phyloP scores from a whole-genome alignment of 768 basidiomycete species.

The Pleurotus giganteus region DNA sequence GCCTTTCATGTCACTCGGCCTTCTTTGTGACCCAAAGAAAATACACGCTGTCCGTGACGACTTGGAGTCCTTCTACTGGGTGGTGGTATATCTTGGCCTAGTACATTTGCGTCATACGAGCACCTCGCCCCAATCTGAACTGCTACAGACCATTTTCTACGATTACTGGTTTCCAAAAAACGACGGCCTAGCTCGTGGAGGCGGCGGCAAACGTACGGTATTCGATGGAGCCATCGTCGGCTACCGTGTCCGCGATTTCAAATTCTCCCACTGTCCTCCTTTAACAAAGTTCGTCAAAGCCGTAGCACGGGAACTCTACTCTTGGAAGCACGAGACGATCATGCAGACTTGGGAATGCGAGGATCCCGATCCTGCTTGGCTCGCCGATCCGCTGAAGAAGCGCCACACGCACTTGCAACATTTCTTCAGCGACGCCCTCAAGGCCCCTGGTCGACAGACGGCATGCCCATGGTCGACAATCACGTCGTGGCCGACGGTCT shows the following conservation, averaged over 20 bases:
- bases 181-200: background rate
- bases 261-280: background rate
- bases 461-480: background rate
- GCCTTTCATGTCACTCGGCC: slow-evolving; percentile 27
- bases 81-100: slow-evolving; percentile 16
- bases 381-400: too few relatives aligned
- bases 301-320: background rate
- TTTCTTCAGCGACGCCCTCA: background rate
- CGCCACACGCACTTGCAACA: too few relatives aligned
- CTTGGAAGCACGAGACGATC: background rate
- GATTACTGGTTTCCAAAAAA: background rate
- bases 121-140: background rate
- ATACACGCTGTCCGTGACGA: slow-evolving; percentile 25
- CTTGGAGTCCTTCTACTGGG: slow-evolving; percentile 28
- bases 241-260: background rate
- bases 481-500: too few relatives aligned
- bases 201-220: background rate
- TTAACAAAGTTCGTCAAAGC: background rate
- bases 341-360: background rate
- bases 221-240: background rate
- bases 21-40: slow-evolving; percentile 18
- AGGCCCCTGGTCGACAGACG: background rate
- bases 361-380: background rate
- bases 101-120: slow-evolving; percentile 12
- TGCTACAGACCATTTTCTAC: background rate